Conservation (phyloP, 192 early-diverging fungal genomes). For the Chytriomyces hyalinus region DNA sequence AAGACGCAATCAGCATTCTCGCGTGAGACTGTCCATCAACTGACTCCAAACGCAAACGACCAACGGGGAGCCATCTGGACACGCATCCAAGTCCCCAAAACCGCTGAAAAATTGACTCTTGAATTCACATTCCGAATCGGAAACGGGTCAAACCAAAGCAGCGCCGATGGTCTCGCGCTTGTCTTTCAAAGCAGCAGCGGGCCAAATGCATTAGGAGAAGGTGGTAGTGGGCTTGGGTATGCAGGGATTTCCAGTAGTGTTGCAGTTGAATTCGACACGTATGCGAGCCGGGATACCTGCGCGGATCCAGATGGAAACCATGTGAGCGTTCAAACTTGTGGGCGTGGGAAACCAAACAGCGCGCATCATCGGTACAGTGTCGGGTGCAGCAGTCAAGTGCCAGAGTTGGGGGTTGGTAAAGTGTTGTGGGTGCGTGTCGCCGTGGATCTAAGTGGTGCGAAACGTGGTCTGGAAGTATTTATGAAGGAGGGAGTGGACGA, state of each 20-base stretch:
- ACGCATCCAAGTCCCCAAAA: neutral
- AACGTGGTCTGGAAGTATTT: slow-evolving; percentile 3
- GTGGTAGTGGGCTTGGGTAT: slow-evolving; percentile 32
- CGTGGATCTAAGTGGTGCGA: neutral
- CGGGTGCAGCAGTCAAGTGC: slow-evolving; percentile 1
- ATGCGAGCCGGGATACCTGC: slow-evolving; percentile 22
- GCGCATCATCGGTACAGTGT: slow-evolving; percentile 7
- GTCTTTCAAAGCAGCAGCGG: neutral
- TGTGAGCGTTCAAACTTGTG: slow-evolving; percentile 20
- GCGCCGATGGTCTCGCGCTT: slow-evolving; percentile 29
- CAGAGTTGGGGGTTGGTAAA: neutral
- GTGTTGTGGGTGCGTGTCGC: neutral
- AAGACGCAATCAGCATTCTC: neutral
- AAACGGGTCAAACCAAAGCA: neutral
- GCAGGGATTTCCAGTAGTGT: neutral
- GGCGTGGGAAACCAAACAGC: neutral
- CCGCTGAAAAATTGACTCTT: neutral
- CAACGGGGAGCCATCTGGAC: slow-evolving; percentile 23
- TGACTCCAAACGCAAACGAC: slow-evolving; percentile 22
- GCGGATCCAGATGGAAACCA: slow-evolving; percentile 30
- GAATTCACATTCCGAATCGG: slow-evolving; percentile 11
- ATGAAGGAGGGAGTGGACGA: slow-evolving; percentile 2
- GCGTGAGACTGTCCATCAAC: neutral
- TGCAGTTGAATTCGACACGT: slow-evolving; percentile 32
- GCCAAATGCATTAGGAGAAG: slow-evolving; percentile 12